Evolutionary conservation across 331 rosid genomes (phyloP), one percentile per base, ranked within the genome.

Genomic region (Arachis monticola): DNA sequence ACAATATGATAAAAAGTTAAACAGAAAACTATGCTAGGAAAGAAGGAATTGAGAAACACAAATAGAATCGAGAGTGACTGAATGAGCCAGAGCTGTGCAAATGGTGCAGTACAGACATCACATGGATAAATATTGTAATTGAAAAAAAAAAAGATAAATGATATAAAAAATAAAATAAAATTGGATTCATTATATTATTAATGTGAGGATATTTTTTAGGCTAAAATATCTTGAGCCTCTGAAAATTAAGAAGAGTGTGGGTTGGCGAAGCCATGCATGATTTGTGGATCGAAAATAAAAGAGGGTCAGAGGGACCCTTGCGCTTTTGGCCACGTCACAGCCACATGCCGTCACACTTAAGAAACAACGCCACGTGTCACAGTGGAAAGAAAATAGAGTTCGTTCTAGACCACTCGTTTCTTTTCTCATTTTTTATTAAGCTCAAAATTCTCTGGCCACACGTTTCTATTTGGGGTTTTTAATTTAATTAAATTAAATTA

Each of bases 301-400:
- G 12, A n/a, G 75, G 31, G 10, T 44, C 32, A 11, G 53, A 14
- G 40, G 11, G 77, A 56, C 4, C 45, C 10, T 45, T 82, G 76
- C 76, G 35, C 86, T 83, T 83, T 83, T 74, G 2, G 81, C 81
- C 86, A 83, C 72, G 71, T 83, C 86, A 83, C 52, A 1, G 2
- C 57, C 78, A 79, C 78, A 55, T 1, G 13, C 86, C 83, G 83
- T 45, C 81, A 22, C 32, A 51, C 78, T 10, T 14, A 22, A 2
- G 0, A 3, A 1, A 5, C 1, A 1, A 3, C 1, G 72, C 48
- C 83, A 77, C 75, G 77, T 70, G 81, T 77, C 31, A 7, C 40
- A 17, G 6, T 0, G 7, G 22, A 63, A 40, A 57, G 5, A 3
- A 3, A 77, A 31, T 5, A 5, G 11, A 10, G 40, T 13, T 63